phyloP scores from a whole-genome alignment of 2,329 filamentous ascomycete species.

The Aquanectria penicillioides region DNA sequence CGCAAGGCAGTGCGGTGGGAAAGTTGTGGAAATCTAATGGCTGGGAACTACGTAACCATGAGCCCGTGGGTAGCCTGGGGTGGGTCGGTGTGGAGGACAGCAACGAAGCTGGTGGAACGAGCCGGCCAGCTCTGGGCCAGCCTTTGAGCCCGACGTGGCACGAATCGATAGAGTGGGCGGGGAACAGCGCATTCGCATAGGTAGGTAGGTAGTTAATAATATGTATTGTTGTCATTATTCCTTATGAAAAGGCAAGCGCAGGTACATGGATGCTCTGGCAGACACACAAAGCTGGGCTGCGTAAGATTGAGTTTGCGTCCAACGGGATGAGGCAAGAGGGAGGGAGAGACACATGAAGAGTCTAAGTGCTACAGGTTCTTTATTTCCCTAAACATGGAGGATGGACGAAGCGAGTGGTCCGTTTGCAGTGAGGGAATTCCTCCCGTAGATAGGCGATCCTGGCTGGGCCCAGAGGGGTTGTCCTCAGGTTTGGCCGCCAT shows the following conservation, averaged over 20 bases:
- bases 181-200: conserved; percentile 1
- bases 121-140: conserved; percentile 35
- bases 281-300: too few species aligned
- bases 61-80: conserved; percentile 11
- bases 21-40: too few species aligned
- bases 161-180: conserved; percentile 31
- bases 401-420: not conserved
- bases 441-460: not conserved
- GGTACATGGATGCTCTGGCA: not conserved
- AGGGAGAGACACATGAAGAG: too few species aligned
- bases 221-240: too few species aligned
- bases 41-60: conserved; percentile 5
- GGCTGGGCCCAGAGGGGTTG: not conserved
- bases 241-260: not conserved
- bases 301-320: too few species aligned
- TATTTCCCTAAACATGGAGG: too few species aligned
- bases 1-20: too few species aligned
- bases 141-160: conserved; percentile 40
- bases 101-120: conserved; percentile 35
- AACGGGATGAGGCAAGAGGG: too few species aligned
- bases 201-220: too few species aligned
- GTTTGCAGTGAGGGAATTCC: conserved; percentile 20
- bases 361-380: too few species aligned
- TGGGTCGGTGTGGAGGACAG: conserved; percentile 27
- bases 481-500: not conserved